Base-by-base conservation (phyloP, 352 stramenopile species). In the Globisporangium recalcitrans region DNA sequence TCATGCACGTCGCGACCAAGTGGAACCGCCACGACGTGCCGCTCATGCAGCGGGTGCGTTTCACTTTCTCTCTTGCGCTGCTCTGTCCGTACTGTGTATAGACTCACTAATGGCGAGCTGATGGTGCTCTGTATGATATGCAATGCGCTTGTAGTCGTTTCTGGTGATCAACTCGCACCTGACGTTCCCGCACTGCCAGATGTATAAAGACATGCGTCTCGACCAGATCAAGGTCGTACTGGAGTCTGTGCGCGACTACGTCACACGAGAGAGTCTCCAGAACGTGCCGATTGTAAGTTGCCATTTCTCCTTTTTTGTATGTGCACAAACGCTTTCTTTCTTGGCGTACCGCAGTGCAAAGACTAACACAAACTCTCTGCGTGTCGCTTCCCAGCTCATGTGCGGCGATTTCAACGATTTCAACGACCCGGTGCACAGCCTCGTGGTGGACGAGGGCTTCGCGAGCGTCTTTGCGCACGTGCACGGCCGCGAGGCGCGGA, bases 331-430 rank as follows among this genome's bases (percentile, higher is more conserved):
- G 1, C 32, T 11, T 21, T 16, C 4, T 14, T 48, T 14, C n/a
- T n/a, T n/a, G n/a, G n/a, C n/a, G n/a, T n/a, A n/a, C n/a, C n/a
- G n/a, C n/a, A n/a, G n/a, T n/a, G n/a, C n/a, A n/a, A n/a, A n/a
- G n/a, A n/a, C 22, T 54, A 1, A 57, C 38, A 21, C 8, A 36
- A 24, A 32, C 9, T 47, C 19, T n/a, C n/a, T n/a, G n/a, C n/a
- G n/a, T 13, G 55, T 29, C 53, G 22, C 14, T n/a, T 56, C 9
- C 9, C 53, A 78, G 71, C 65, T 91, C 55, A 87, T 95, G 65
- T 91, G 85, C 52, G 85, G 85, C 52, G 85, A 95, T 71, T 95
- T 95, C 60, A 95, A 95, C 57, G 85, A 95, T 64, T 89, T 85
- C 58, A 83, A 95, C 54, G 85, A 95, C 58, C 78, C 83, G 0